These are phyloP conservation scores for Parietichytrium sp. DNA, from an alignment of 108 stramenopile genomes.

Conservation along the genomic window DNA sequence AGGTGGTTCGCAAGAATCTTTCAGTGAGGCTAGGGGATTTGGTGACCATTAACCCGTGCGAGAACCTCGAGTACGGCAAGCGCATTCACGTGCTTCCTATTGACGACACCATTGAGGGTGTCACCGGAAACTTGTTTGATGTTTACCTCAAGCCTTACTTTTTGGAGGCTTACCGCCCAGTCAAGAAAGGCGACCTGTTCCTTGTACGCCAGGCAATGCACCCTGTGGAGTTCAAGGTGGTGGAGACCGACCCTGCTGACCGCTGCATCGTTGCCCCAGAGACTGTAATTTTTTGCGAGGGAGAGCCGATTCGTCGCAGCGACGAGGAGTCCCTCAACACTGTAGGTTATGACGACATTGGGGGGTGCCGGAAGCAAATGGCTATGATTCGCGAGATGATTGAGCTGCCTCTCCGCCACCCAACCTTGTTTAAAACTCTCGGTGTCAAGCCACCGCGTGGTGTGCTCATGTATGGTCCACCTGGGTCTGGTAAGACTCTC, in stretches of 20 bases:
- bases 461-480: conserved; percentile 98
- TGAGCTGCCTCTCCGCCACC: conserved; percentile 97
- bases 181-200: conserved; percentile 98
- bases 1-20: conserved; percentile 96
- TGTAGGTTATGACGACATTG: conserved; percentile 99
- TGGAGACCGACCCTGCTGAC: conserved; percentile 93
- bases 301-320: conserved; percentile 96
- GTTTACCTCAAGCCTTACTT: conserved; percentile 99
- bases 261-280: conserved; percentile 98
- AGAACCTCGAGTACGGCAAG: conserved; percentile 97
- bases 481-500: conserved; percentile 96
- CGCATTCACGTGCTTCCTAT: conserved; percentile 94
- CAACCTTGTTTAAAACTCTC: conserved; percentile 96
- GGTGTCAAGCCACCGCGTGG: conserved; percentile 99
- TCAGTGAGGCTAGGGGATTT: conserved; percentile 93
- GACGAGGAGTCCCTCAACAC: conserved; percentile 95
- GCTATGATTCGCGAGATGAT: conserved; percentile 99
- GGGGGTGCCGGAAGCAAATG: conserved; percentile 96
- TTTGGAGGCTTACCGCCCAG: conserved; percentile 97
- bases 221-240: conserved; percentile 98
- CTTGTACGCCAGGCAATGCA: conserved; percentile 97
- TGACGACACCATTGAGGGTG: conserved; percentile 98
- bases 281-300: conserved; percentile 99
- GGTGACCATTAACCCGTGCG: conserved; percentile 86
- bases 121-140: conserved; percentile 97